phyloP scores from a whole-genome alignment of 2,329 filamentous ascomycete genomes.

The Aspergillus novoparasiticus region DNA sequence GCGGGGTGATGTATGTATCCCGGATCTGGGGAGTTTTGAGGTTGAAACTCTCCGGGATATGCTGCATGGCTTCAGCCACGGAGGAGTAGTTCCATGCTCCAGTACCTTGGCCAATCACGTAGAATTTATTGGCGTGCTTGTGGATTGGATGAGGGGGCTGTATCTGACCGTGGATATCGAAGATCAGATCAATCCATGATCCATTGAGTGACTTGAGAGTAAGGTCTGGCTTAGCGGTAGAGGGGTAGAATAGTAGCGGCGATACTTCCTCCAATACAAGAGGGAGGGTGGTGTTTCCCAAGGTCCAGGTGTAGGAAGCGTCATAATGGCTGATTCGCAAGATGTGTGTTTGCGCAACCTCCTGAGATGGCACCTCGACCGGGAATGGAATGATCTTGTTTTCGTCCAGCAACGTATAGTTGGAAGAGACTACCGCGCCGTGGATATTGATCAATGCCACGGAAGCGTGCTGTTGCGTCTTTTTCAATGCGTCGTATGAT shows the following conservation, averaged over 20 bases:
- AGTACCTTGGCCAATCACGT: constrained; percentile 55
- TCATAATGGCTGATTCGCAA: constrained; percentile 34
- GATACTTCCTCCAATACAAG: constrained; percentile 39
- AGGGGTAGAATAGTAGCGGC: constrained; percentile 54
- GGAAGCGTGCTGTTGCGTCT: constrained; percentile 24
- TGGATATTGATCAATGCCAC: constrained; percentile 53
- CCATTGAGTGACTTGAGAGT: constrained; percentile 52
- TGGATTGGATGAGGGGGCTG: constrained; percentile 64
- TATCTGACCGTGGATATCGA: constrained; percentile 46
- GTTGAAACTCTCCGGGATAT: constrained; percentile 58
- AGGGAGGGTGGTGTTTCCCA: constrained; percentile 46
- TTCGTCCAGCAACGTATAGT: constrained; percentile 50
- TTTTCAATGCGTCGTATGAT: constrained; percentile 36
- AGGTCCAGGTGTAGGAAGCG: constrained; percentile 56
- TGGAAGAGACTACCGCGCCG: constrained; percentile 45
- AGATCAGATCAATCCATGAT: constrained; percentile 61
- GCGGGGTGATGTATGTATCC: constrained; percentile 51
- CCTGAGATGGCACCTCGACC: constrained; percentile 42
- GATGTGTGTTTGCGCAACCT: constrained; percentile 51
- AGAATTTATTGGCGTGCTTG: constrained; percentile 66
- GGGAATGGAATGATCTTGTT: constrained; percentile 51
- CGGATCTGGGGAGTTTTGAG: constrained; percentile 57
- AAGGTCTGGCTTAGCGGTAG: constrained; percentile 44
- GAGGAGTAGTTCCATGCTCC: constrained; percentile 56
- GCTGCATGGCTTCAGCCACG: constrained; percentile 55